phyloP scores from a whole-genome alignment of 2,329 filamentous ascomycete genomes.

The Aureobasidium sp. region DNA sequence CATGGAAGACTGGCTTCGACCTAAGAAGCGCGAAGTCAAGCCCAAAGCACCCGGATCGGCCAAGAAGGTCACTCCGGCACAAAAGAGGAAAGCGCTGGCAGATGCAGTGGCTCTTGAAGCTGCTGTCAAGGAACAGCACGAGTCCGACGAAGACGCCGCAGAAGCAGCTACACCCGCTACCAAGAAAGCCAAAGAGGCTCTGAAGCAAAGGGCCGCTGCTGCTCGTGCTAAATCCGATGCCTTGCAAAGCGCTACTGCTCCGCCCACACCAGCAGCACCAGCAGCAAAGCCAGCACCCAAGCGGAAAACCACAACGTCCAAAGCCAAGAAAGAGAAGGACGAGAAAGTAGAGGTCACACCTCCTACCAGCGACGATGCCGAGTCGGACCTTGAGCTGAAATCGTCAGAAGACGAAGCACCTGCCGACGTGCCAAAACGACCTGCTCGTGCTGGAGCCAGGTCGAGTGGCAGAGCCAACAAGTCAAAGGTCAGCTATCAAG shows the following conservation, averaged over 20 bases:
- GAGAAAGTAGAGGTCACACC: conserved; percentile 38
- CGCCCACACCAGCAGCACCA: conserved; percentile 26
- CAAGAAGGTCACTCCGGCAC: conserved; percentile 20
- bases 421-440: background rate
- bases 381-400: conserved; percentile 32
- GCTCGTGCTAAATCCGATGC: conserved; percentile 21
- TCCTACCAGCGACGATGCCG: conserved; percentile 33
- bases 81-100: conserved; percentile 23
- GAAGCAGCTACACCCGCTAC: conserved; percentile 33
- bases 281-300: conserved; percentile 20
- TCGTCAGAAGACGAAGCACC: conserved; percentile 10
- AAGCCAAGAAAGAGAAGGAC: conserved; percentile 25
- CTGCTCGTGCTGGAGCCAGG: conserved; percentile 13
- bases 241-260: conserved; percentile 17
- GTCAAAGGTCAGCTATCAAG: conserved; percentile 24
- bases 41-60: conserved; percentile 41
- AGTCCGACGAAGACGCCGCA: conserved; percentile 27
- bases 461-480: conserved; percentile 19
- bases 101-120: conserved; percentile 15
- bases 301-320: conserved; percentile 20
- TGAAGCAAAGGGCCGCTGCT: conserved; percentile 19
- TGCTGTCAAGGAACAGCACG: conserved; percentile 23
- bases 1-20: conserved; percentile 84
- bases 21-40: conserved; percentile 64
- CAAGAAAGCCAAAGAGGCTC: conserved; percentile 34